Evolutionary conservation across 139 green algal species (phyloP).

Genomic region (Spirogloea muscicola): DNA sequence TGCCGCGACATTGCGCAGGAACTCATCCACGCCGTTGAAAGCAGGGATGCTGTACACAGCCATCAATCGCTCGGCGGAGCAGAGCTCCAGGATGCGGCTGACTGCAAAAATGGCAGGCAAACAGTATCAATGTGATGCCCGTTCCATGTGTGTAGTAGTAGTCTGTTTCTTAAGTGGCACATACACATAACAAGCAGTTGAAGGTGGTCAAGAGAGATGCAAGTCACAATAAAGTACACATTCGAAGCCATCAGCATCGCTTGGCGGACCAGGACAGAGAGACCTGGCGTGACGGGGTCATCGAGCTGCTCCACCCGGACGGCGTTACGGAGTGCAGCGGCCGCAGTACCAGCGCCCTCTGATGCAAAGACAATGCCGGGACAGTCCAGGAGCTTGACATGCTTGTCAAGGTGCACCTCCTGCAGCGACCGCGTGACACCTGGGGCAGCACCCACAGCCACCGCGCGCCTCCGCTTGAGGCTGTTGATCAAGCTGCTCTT

Average conservation of each 20-base stretch:
- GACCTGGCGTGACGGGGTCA: slow-evolving; percentile 68
- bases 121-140: too few relatives aligned
- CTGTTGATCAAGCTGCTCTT: slow-evolving; percentile 97
- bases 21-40: slow-evolving; percentile 66
- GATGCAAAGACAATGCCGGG: slow-evolving; percentile 78
- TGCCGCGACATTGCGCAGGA: slow-evolving; percentile 72
- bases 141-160: too few relatives aligned
- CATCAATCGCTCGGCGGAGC: slow-evolving; percentile 80
- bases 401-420: slow-evolving; percentile 91
- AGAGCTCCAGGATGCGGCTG: slow-evolving; percentile 78
- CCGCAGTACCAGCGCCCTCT: too few relatives aligned
- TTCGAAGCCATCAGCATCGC: too few relatives aligned
- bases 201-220: too few relatives aligned
- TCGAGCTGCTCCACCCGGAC: slow-evolving; percentile 81
- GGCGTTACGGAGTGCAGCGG: slow-evolving; percentile 77
- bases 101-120: too few relatives aligned
- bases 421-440: slow-evolving; percentile 61
- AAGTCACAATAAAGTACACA: too few relatives aligned
- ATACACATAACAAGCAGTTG: too few relatives aligned
- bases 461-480: slow-evolving; percentile 81
- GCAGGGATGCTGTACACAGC: slow-evolving; percentile 72
- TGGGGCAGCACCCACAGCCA: slow-evolving; percentile 59
- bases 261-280: too few relatives aligned
- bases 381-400: slow-evolving; percentile 90
- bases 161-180: too few relatives aligned